A percentile compares a stretch with the other conserved stretches of the same genome.
Evolutionary conservation across 352 stramenopile species (phyloP).

Genomic region (Halophytophthora batemanensis): DNA sequence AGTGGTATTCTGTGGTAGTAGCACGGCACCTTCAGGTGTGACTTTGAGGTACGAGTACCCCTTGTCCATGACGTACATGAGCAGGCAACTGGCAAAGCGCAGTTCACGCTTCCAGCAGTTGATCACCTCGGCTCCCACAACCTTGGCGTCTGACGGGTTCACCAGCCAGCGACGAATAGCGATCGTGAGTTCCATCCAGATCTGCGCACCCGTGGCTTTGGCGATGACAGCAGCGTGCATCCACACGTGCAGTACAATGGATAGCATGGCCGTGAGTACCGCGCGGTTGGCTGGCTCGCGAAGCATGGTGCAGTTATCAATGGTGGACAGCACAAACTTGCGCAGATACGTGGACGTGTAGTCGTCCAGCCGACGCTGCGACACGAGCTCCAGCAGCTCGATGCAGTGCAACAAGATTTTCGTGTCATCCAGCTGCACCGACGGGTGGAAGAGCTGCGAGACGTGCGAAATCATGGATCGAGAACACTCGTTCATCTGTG

Average conservation of each 20-base stretch:
- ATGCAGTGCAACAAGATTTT: conserved; percentile 86
- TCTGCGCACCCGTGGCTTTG: conserved; percentile 53
- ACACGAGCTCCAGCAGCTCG: conserved; percentile 82
- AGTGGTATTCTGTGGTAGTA: conserved; percentile 40
- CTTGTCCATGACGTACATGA: conserved; percentile 81
- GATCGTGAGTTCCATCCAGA: conserved; percentile 82
- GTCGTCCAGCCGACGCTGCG: conserved; percentile 75
- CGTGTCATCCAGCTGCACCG: conserved; percentile 74
- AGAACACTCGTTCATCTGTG: conserved; percentile 78
- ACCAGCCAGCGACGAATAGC: conserved; percentile 79
- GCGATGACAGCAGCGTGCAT: conserved; percentile 72
- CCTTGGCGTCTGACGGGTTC: conserved; percentile 51
- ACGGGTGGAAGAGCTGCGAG: conserved; percentile 85
- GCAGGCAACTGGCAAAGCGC: conserved; percentile 69
- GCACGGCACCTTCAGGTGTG: conserved; percentile 45
- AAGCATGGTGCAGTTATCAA: conserved; percentile 76
- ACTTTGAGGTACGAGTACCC: conserved; percentile 72
- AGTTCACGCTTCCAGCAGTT: conserved; percentile 87
- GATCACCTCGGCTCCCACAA: conserved; percentile 61
- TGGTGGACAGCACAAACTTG: conserved; percentile 84
- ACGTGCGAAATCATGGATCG: conserved; percentile 86
- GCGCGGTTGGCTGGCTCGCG: conserved; percentile 56
- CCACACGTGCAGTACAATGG: conserved; percentile 82
- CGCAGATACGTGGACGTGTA: conserved; percentile 84
- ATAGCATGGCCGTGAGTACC: conserved; percentile 76